phyloP scores from a whole-genome alignment of 129 eudicot species.

The Centella asiatica region DNA sequence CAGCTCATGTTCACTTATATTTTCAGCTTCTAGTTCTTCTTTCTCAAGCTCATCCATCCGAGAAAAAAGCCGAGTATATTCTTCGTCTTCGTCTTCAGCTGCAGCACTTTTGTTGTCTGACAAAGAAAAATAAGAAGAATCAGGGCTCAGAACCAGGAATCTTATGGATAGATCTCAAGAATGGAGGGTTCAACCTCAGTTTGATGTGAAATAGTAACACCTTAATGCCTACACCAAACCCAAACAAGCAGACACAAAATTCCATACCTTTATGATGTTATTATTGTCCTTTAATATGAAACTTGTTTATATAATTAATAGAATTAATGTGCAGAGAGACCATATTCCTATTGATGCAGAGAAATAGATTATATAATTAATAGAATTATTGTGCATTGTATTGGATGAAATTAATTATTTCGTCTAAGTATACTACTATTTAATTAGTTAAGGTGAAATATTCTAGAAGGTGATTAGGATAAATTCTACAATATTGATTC shows the following conservation, averaged over 20 bases:
- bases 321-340: too few species aligned
- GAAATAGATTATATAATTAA: too few species aligned
- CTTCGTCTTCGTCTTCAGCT: conserved; percentile 47
- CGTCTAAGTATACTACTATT: too few species aligned
- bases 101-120: conserved; percentile 6
- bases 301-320: too few species aligned
- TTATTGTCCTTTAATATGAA: too few species aligned
- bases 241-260: neutral
- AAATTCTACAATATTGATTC: too few species aligned
- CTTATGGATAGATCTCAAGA: neutral
- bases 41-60: conserved; percentile 84
- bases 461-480: too few species aligned
- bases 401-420: too few species aligned
- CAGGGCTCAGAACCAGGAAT: conserved; percentile 9
- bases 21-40: conserved; percentile 67
- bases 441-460: too few species aligned
- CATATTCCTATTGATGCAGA: too few species aligned
- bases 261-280: too few species aligned
- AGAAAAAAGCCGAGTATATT: conserved; percentile 54
- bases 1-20: conserved; percentile 26
- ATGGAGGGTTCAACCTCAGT: neutral
- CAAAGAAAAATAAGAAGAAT: conserved; percentile 5
- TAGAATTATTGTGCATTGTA: too few species aligned
- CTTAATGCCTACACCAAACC: neutral
- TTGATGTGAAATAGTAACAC: neutral